Conservation (phyloP, 306 rosid species). For the Prosopis cineraria region DNA sequence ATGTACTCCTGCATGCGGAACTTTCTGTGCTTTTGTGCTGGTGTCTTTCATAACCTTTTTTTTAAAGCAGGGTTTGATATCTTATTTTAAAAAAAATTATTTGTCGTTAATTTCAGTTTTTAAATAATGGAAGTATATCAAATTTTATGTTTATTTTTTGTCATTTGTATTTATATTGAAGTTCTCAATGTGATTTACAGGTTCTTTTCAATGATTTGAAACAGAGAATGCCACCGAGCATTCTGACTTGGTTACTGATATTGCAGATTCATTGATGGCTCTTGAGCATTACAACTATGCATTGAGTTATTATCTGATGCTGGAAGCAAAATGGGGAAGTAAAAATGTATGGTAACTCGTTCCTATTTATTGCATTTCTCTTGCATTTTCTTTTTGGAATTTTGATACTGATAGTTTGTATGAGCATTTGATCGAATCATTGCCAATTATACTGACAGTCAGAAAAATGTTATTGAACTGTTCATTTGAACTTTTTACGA, state of each 20-base stretch:
- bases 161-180: conserved; percentile 33
- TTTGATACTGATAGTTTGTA: conserved; percentile 24
- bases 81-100: background rate
- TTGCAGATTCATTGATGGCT: conserved; percentile 66
- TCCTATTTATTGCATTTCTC: conserved; percentile 23
- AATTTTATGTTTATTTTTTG: conserved; percentile 23
- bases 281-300: conserved; percentile 67
- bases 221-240: conserved; percentile 50
- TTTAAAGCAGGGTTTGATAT: background rate
- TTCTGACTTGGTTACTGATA: conserved; percentile 55
- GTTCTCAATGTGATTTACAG: conserved; percentile 43
- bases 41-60: background rate
- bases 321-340: conserved; percentile 51
- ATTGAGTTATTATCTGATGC: conserved; percentile 69
- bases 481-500: conserved; percentile 5
- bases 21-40: background rate
- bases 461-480: conserved; percentile 24
- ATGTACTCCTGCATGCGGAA: background rate
- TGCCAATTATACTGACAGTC: background rate
- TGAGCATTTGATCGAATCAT: background rate
- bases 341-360: conserved; percentile 53
- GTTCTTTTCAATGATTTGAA: conserved; percentile 57
- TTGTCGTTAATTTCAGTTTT: background rate
- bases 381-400: conserved; percentile 11
- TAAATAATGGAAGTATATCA: background rate